A percentile compares a stretch with the other conserved stretches of the same genome.
phyloP scores from a whole-genome alignment of 2,329 filamentous ascomycete species.

The Aspergillus pseudoglaucus region DNA sequence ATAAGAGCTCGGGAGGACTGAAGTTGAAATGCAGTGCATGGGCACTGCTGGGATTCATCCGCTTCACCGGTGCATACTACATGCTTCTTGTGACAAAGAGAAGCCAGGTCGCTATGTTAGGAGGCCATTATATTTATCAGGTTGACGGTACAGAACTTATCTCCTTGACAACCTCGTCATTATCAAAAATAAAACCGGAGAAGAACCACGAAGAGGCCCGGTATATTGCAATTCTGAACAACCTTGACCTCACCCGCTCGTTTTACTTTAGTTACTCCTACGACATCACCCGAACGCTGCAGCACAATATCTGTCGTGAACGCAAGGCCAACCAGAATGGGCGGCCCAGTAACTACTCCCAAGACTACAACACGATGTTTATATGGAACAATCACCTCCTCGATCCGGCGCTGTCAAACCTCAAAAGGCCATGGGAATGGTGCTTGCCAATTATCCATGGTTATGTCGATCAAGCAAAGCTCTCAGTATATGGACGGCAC shows the following conservation, averaged over 20 bases:
- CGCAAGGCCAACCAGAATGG: slow-evolving; percentile 64
- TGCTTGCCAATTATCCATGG: slow-evolving; percentile 93
- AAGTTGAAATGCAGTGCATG: slow-evolving; percentile 85
- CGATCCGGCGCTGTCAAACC: slow-evolving; percentile 59
- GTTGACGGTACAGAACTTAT: slow-evolving; percentile 90
- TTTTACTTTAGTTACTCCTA: slow-evolving; percentile 99
- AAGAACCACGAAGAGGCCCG: slow-evolving; percentile 82
- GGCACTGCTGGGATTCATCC: slow-evolving; percentile 91
- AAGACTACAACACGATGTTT: slow-evolving; percentile 93
- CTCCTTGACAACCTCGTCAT: slow-evolving; percentile 67
- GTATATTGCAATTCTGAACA: slow-evolving; percentile 81
- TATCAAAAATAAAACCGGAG: slow-evolving; percentile 66
- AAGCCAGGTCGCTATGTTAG: slow-evolving; percentile 91
- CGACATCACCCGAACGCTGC: slow-evolving; percentile 84
- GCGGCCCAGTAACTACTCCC: slow-evolving; percentile 55
- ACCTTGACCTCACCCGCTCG: slow-evolving; percentile 79
- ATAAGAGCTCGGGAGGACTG: slow-evolving; percentile 81
- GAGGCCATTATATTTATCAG: slow-evolving; percentile 92
- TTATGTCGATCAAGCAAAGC: slow-evolving; percentile 83
- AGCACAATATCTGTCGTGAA: slow-evolving; percentile 83
- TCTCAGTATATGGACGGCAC: slow-evolving; percentile 78
- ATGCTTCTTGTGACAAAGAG: slow-evolving; percentile 96
- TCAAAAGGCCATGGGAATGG: slow-evolving; percentile 88
- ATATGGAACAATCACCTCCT: slow-evolving; percentile 94
- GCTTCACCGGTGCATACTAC: slow-evolving; percentile 92